These are phyloP conservation scores for Chytriomyces sp. DNA, from an alignment of 192 early-diverging fungal species.

Conservation along the genomic window DNA sequence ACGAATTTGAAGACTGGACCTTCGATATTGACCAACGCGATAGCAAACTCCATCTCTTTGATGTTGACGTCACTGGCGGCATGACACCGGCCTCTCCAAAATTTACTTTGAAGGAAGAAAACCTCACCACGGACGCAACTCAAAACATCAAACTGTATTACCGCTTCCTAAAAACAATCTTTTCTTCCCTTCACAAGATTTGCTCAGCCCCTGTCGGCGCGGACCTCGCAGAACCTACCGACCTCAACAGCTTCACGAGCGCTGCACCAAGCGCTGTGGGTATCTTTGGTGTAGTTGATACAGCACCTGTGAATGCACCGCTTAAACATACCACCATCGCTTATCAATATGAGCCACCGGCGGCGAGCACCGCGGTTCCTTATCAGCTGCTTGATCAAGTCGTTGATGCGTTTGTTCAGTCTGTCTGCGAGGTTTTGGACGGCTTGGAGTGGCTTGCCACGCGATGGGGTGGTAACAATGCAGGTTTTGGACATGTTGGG, in stretches of 20 bases:
- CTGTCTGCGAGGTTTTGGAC: slow-evolving; percentile 77
- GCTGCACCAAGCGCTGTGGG: not conserved
- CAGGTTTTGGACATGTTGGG: not conserved
- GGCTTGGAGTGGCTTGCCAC: slow-evolving; percentile 62
- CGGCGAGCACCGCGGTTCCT: not conserved
- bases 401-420: slow-evolving; percentile 66
- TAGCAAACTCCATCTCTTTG: not conserved
- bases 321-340: not conserved
- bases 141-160: slow-evolving; percentile 67
- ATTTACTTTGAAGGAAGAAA: not conserved
- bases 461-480: slow-evolving; percentile 28
- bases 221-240: slow-evolving; percentile 6
- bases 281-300: not conserved
- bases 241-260: not conserved
- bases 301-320: not conserved
- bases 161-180: slow-evolving; percentile 66
- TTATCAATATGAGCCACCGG: slow-evolving; percentile 24
- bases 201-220: slow-evolving; percentile 27
- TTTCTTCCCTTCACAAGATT: slow-evolving; percentile 65
- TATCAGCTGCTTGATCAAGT: slow-evolving; percentile 59
- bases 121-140: slow-evolving; percentile 55
- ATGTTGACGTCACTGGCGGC: not conserved
- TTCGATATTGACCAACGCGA: slow-evolving; percentile 56
- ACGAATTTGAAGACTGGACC: slow-evolving; percentile 73
- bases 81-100: slow-evolving; percentile 9